These are phyloP conservation scores for Calonectria multiphialidica DNA, from an alignment of 2,329 filamentous ascomycete species.

Conservation along the genomic window DNA sequence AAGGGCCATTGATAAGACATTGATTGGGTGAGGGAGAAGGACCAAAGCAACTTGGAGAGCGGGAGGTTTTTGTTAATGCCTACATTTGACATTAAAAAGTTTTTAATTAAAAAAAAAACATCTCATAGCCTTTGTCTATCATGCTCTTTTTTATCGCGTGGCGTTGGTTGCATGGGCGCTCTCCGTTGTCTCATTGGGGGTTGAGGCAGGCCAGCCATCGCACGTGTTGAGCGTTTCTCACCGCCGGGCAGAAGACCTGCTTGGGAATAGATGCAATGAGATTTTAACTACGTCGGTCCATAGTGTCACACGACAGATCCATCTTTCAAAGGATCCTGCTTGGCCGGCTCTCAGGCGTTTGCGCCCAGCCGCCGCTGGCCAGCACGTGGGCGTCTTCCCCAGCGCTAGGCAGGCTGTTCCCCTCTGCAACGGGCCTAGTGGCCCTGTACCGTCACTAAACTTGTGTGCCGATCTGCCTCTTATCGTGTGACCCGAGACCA, in stretches of 20 bases:
- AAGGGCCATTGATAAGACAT: neutral
- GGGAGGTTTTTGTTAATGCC: neutral
- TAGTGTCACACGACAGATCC: neutral
- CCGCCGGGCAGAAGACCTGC: neutral
- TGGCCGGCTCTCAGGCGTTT: neutral
- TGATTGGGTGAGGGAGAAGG: neutral
- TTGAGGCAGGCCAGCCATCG: too few species aligned
- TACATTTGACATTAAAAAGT: too few species aligned
- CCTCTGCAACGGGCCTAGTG: neutral
- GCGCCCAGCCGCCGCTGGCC: neutral
- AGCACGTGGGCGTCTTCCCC: constrained; percentile 4
- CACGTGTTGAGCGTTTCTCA: neutral
- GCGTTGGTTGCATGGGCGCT: neutral
- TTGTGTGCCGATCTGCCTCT: constrained; percentile 9
- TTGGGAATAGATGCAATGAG: neutral
- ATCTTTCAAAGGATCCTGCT: neutral
- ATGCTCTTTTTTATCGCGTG: neutral
- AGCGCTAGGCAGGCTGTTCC: neutral
- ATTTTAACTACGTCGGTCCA: neutral
- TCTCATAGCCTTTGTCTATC: too few species aligned
- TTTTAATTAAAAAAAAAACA: too few species aligned
- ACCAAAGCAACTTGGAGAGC: neutral
- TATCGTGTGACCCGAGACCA: constrained; percentile 3
- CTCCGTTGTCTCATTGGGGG: neutral
- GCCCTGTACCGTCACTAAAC: neutral